phyloP scores from a whole-genome alignment of 495 filamentous ascomycete species.

The Pyrenopolyporus hunteri region DNA sequence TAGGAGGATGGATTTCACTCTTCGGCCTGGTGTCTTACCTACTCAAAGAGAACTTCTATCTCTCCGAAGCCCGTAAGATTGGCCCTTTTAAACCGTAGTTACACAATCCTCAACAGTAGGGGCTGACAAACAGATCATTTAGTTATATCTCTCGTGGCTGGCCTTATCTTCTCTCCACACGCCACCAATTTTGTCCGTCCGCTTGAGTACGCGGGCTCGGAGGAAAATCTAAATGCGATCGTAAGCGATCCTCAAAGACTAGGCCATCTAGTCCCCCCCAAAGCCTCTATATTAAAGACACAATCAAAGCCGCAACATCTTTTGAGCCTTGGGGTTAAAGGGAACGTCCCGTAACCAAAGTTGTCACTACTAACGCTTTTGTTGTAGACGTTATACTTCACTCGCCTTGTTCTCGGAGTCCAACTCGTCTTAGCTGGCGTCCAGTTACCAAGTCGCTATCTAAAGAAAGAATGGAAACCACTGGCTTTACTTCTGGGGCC shows the following conservation, averaged over 20 bases:
- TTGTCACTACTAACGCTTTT: constrained; percentile 47
- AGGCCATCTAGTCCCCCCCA: background rate
- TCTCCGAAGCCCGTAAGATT: constrained; percentile 83
- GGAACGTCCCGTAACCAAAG: constrained; percentile 9
- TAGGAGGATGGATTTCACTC: constrained; percentile 86
- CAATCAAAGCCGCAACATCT: too few species aligned
- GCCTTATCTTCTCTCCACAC: constrained; percentile 77
- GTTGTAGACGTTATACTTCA: constrained; percentile 73
- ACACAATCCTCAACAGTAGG: background rate
- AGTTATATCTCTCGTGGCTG: constrained; percentile 86
- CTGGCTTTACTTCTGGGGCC: constrained; percentile 80
- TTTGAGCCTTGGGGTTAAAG: background rate
- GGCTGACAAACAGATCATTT: constrained; percentile 13
- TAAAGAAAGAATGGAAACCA: constrained; percentile 79
- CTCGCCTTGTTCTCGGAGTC: constrained; percentile 86
- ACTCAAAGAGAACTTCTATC: constrained; percentile 86
- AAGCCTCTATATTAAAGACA: background rate
- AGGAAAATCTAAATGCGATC: constrained; percentile 46
- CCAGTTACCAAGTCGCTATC: constrained; percentile 87
- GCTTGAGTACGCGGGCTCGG: constrained; percentile 72
- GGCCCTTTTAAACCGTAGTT: background rate
- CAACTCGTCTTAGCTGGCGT: constrained; percentile 90
- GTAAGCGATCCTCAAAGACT: constrained; percentile 19
- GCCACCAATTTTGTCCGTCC: constrained; percentile 80
- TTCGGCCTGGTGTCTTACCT: constrained; percentile 91